Evolutionary conservation across 768 basidiomycete genomes (phyloP).

Genomic region (Neoboletus brunneissimus): DNA sequence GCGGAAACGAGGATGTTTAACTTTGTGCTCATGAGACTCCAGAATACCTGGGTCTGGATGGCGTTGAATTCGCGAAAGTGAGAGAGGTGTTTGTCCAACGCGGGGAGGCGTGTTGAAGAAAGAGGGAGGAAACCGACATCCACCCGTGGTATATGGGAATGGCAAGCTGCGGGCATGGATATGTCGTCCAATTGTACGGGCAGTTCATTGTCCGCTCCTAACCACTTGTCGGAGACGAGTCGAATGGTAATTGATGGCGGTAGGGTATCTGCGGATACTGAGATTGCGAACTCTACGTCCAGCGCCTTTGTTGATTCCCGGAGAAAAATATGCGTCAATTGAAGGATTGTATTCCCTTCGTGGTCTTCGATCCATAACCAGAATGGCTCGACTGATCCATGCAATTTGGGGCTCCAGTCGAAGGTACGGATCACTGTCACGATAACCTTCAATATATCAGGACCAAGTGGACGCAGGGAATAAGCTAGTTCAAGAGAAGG

Average conservation of each 20-base stretch:
- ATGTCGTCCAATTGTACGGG: constrained; percentile 61
- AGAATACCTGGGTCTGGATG: constrained; percentile 87
- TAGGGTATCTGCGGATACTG: constrained; percentile 55
- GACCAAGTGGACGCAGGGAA: constrained; percentile 75
- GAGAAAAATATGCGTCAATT: constrained; percentile 70
- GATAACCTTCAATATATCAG: constrained; percentile 77
- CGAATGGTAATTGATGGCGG: constrained; percentile 72
- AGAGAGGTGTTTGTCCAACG: constrained; percentile 43
- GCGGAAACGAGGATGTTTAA: constrained; percentile 71
- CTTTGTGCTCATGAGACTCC: constrained; percentile 69
- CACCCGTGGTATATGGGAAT: constrained; percentile 58
- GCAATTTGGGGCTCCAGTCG: constrained; percentile 74
- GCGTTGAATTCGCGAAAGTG: constrained; percentile 65
- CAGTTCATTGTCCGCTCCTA: constrained; percentile 82
- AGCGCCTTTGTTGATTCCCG: constrained; percentile 59
- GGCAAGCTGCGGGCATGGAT: constrained; percentile 66
- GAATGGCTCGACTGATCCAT: constrained; percentile 80
- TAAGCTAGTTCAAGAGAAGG: constrained; percentile 68
- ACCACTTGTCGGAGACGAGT: constrained; percentile 87
- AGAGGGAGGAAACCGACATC: constrained; percentile 73
- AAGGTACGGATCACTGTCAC: constrained; percentile 66
- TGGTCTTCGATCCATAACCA: constrained; percentile 96
- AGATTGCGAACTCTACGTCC: constrained; percentile 76
- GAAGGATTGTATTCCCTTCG: constrained; percentile 76
- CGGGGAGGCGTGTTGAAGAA: constrained; percentile 45